These are phyloP conservation scores for Backusella westeae DNA, from an alignment of 192 early-diverging fungal genomes.

Conservation along the genomic window DNA sequence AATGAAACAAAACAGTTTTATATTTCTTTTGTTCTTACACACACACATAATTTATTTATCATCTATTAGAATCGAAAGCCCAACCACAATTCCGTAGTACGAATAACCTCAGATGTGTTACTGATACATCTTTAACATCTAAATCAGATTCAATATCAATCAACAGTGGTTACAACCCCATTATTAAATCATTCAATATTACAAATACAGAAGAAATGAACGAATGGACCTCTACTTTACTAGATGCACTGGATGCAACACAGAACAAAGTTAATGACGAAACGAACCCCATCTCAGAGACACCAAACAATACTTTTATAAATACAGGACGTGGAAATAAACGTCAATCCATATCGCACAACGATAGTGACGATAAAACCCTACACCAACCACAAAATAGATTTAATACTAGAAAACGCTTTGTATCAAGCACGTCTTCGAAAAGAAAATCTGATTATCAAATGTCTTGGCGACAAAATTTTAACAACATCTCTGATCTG, in stretches of 20 bases:
- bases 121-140: background rate
- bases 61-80: background rate
- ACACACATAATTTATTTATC: background rate
- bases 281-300: background rate
- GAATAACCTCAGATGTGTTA: background rate
- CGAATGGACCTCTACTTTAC: background rate
- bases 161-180: background rate
- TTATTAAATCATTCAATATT: background rate
- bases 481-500: background rate
- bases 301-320: background rate
- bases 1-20: background rate
- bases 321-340: background rate
- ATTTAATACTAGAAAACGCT: background rate
- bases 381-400: background rate
- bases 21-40: background rate
- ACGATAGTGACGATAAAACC: background rate
- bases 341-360: background rate
- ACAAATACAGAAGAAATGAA: background rate
- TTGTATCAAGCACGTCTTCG: background rate
- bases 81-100: background rate
- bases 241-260: slow-evolving; percentile 7
- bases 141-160: background rate
- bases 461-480: background rate
- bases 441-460: background rate
- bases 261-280: slow-evolving; percentile 1